phyloP scores from a whole-genome alignment of 129 eudicot species.

The Mikania micrantha region DNA sequence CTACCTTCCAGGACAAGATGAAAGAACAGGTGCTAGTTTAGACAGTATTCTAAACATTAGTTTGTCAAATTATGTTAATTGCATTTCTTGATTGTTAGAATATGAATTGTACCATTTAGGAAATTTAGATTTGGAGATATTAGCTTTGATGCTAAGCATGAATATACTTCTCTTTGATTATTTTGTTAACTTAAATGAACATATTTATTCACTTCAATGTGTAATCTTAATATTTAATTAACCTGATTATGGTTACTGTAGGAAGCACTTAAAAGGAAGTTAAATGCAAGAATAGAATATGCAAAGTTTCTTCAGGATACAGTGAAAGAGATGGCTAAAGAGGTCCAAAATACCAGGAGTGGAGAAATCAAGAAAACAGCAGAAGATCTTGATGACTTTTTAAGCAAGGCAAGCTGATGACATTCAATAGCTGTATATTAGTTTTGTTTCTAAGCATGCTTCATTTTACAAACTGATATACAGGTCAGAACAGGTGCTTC shows the following conservation, averaged over 20 bases:
- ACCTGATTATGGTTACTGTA: conserved; percentile 23
- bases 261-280: conserved; percentile 86
- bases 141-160: not conserved
- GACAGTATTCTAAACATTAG: not conserved
- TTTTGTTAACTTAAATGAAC: not conserved
- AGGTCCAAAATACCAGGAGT: conserved; percentile 85
- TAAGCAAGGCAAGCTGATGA: conserved; percentile 55
- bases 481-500: conserved; percentile 80
- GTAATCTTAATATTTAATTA: conserved; percentile 11
- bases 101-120: conserved; percentile 6
- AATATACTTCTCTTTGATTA: not conserved
- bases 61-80: conserved; percentile 9
- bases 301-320: conserved; percentile 98
- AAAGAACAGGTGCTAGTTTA: conserved; percentile 76
- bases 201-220: not conserved
- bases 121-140: conserved; percentile 5
- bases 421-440: not conserved
- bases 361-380: conserved; percentile 93
- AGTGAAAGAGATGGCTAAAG: conserved; percentile 91
- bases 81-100: not conserved
- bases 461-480: conserved; percentile 20
- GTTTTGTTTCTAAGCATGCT: conserved; percentile 8
- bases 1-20: conserved; percentile 99
- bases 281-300: conserved; percentile 90
- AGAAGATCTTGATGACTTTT: conserved; percentile 95